Conservation (phyloP, 2,329 filamentous ascomycete species). For the Bipolaris bicolor region DNA sequence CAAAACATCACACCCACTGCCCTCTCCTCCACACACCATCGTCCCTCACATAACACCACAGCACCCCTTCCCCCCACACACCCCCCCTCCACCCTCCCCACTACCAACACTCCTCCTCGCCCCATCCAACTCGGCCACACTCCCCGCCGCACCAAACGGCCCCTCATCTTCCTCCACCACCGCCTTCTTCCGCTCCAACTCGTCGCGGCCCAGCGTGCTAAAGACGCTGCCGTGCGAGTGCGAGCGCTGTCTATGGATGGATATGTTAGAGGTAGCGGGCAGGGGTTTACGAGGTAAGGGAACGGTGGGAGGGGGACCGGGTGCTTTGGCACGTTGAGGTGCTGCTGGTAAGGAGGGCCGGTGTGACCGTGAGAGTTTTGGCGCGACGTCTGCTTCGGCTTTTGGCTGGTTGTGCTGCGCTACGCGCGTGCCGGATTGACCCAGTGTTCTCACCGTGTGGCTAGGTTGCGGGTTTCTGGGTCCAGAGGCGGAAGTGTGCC, state of each 20-base stretch:
- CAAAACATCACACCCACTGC: neutral
- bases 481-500: neutral
- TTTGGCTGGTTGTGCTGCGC: too few species aligned
- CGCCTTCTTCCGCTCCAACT: slow-evolving; percentile 38
- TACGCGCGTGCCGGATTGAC: too few species aligned
- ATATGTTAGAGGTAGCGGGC: slow-evolving; percentile 6
- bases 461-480: fast-evolving
- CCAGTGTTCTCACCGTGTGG: neutral
- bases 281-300: neutral
- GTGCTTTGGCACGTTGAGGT: neutral
- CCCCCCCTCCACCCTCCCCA: neutral
- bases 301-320: neutral
- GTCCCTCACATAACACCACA: slow-evolving; percentile 17
- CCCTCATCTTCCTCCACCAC: slow-evolving; percentile 32
- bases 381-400: too few species aligned
- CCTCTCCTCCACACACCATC: neutral
- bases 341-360: too few species aligned
- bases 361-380: too few species aligned
- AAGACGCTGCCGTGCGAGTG: slow-evolving; percentile 24
- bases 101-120: slow-evolving; percentile 24
- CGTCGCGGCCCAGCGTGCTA: slow-evolving; percentile 39
- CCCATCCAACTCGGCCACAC: slow-evolving; percentile 24
- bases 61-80: slow-evolving; percentile 4
- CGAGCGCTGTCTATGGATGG: slow-evolving; percentile 3
- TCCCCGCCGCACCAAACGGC: slow-evolving; percentile 26